Conservation (phyloP, 805 yeast species). For the Saccharomycopsis javanensis region DNA sequence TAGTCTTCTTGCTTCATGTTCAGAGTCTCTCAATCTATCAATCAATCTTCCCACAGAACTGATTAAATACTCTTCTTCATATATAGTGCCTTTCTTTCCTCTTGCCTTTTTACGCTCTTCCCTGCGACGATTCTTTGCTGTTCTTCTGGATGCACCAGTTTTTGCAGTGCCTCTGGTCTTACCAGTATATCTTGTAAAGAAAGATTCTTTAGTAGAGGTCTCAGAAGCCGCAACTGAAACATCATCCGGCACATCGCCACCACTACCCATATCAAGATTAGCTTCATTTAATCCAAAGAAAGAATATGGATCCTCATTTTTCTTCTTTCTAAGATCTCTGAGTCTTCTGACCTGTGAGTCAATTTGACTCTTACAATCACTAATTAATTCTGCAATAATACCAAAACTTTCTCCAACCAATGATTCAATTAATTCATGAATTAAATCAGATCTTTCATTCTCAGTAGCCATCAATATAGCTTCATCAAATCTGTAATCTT, state of each 20-base stretch:
- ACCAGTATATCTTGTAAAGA: constrained; percentile 93
- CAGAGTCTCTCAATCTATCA: constrained; percentile 68
- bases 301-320: constrained; percentile 73
- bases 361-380: constrained; percentile 87
- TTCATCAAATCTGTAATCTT: constrained; percentile 61
- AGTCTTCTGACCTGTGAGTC: constrained; percentile 75
- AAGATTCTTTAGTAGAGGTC: constrained; percentile 84
- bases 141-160: constrained; percentile 89
- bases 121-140: constrained; percentile 85
- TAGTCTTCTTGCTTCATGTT: constrained; percentile 61
- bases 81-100: constrained; percentile 95
- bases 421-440: constrained; percentile 48
- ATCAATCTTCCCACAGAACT: constrained; percentile 80
- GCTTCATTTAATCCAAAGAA: constrained; percentile 50
- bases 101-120: constrained; percentile 94
- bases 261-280: constrained; percentile 32
- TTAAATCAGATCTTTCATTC: constrained; percentile 30
- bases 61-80: constrained; percentile 92
- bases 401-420: constrained; percentile 85
- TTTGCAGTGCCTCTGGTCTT: constrained; percentile 93
- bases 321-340: constrained; percentile 76
- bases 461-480: constrained; percentile 61
- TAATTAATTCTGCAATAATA: constrained; percentile 71
- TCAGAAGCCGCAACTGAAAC: constrained; percentile 93
- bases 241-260: constrained; percentile 72